Base-by-base conservation (phyloP, 345 rosid species). In the Populus davidiana region DNA sequence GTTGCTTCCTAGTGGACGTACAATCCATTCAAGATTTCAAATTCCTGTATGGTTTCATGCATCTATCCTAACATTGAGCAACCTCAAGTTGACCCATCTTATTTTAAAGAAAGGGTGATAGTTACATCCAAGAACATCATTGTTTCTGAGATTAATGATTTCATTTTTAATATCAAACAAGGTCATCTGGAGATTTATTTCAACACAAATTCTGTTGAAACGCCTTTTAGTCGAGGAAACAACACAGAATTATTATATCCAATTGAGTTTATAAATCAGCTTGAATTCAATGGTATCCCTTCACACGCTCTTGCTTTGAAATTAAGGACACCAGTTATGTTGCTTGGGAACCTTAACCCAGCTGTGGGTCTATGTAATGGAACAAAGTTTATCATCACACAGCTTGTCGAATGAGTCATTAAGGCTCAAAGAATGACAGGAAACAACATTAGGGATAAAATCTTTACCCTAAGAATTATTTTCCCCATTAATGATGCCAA, bases 311-410 rank as follows among this genome's bases (percentile, higher is more conserved):
- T 65, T 10, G 17, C 6, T 27, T 31, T 65, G 17, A 65, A 73
- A 50, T 17, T 72, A 5, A 1, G 41, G 1, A 20, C 59, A 5
- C 73, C 44, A 5, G 23, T 72, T 4, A 78, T 72, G 36, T 39
- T 72, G 3, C 21, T 72, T 0, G 35, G 81, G 14, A 78, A 78
- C 63, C 4, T 78, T 33, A 78, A 67, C 11, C 68, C 38, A 39
- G 29, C 0, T 2, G 11, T 9, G 3, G 56, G 73, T 1, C 27
- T 78, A 27, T 78, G 73, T 33, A 78, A 72, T 72, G 72, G 77
- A 10, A 78, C 67, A 5, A 11, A 47, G 0, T 12, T 65, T 1
- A 39, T 49, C 7, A 17, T 72, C 2, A 72, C 70, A 65, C 0
- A 39, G 2, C 69, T 65, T 31, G 3, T 0, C 36, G 10, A 49